Conservation (phyloP, 1,284 basidiomycete genomes). For the Earliella scabrosa region DNA sequence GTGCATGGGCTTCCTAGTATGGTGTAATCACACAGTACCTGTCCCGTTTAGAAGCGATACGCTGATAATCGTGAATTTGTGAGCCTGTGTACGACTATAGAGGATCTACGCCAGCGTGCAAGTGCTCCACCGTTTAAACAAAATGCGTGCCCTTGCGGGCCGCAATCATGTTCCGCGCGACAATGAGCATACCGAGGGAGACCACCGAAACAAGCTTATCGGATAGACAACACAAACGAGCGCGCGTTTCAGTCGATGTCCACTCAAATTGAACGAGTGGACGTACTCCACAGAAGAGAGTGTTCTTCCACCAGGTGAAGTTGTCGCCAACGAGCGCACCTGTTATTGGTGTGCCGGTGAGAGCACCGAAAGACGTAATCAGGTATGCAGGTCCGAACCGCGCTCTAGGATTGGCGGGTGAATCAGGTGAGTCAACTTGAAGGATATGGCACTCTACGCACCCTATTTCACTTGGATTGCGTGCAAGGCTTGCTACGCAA, state of each 20-base stretch:
- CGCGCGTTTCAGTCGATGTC: too few relatives aligned
- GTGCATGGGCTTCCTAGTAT: not conserved
- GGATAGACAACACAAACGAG: not conserved
- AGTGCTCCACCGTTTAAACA: not conserved
- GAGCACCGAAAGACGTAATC: conserved; percentile 23
- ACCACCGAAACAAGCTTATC: not conserved
- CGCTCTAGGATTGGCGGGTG: too few relatives aligned
- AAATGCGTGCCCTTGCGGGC: not conserved
- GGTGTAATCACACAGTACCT: too few relatives aligned
- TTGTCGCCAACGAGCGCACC: conserved; percentile 36
- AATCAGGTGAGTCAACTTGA: too few relatives aligned
- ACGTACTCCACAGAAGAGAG: conserved; percentile 35
- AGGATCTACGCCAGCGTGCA: too few relatives aligned
- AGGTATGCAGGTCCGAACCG: conserved; percentile 29
- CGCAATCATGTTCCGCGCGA: conserved; percentile 1
- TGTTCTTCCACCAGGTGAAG: conserved; percentile 35
- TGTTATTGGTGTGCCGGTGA: conserved; percentile 35
- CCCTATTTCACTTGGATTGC: not conserved
- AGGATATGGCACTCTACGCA: conserved; percentile 9
- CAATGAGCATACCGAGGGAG: not conserved
- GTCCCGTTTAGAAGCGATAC: too few relatives aligned
- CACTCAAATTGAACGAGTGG: too few relatives aligned
- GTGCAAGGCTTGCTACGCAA: not conserved
- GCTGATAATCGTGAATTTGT: too few relatives aligned
- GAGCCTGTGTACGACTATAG: too few relatives aligned